A percentile compares a stretch with the other conserved stretches of the same genome.
phyloP scores from a whole-genome alignment of 768 basidiomycete species.

The Termitomyces sp. region DNA sequence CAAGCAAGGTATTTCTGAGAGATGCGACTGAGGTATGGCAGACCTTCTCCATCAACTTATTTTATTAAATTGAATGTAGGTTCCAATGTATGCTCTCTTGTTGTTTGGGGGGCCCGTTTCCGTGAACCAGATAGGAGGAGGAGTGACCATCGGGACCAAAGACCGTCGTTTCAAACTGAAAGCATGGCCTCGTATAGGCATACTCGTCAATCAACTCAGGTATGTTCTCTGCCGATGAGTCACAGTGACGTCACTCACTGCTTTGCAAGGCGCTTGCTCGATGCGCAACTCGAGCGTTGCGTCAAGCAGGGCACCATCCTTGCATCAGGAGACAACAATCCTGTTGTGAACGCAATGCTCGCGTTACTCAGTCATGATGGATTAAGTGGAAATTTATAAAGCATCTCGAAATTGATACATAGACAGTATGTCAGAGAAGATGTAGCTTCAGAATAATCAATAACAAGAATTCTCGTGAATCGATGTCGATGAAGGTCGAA shows the following conservation, averaged over 20 bases:
- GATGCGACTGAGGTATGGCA: slow-evolving; percentile 79
- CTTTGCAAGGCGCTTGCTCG: slow-evolving; percentile 57
- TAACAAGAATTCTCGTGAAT: not conserved
- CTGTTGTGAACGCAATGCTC: slow-evolving; percentile 45
- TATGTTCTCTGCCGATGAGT: slow-evolving; percentile 30
- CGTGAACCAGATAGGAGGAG: slow-evolving; percentile 81
- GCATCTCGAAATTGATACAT: not conserved
- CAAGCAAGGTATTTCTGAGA: slow-evolving; percentile 80
- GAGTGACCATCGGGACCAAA: slow-evolving; percentile 59
- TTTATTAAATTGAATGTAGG: slow-evolving; percentile 34
- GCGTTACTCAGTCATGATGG: slow-evolving; percentile 25
- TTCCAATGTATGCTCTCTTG: slow-evolving; percentile 85
- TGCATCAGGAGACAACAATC: slow-evolving; percentile 46
- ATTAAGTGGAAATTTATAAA: slow-evolving; percentile 10
- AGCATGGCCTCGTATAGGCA: slow-evolving; percentile 89
- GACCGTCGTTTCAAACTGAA: slow-evolving; percentile 59
- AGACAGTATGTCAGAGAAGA: not conserved
- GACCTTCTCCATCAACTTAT: not conserved
- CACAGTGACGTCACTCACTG: not conserved
- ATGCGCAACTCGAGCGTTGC: slow-evolving; percentile 61
- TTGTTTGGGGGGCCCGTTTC: slow-evolving; percentile 81
- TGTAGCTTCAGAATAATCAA: not conserved
- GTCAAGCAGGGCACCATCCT: slow-evolving; percentile 62
- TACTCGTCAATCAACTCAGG: slow-evolving; percentile 86
- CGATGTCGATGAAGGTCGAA: not conserved